phyloP scores from a whole-genome alignment of 2,329 filamentous ascomycete genomes.

The Penicillium brevicompactum region DNA sequence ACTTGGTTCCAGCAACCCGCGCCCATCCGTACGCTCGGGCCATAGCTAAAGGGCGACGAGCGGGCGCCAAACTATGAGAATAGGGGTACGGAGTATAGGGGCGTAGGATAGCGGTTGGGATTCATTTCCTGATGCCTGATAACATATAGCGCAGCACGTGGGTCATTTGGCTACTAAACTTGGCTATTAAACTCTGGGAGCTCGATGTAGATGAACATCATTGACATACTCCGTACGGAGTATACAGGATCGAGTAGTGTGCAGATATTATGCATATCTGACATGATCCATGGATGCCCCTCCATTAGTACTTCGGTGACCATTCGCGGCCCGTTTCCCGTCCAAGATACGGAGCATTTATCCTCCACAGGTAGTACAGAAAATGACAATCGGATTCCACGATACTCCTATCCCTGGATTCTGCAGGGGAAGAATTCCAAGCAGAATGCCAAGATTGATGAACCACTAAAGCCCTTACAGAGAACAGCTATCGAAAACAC shows the following conservation, averaged over 20 bases:
- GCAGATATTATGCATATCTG: neutral
- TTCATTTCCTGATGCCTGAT: neutral
- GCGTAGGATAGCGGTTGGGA: neutral
- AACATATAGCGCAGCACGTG: neutral
- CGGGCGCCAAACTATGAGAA: conserved; percentile 30
- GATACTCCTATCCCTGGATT: neutral
- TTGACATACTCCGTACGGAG: no score
- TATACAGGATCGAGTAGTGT: no score
- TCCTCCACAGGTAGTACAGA: no score
- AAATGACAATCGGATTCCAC: neutral
- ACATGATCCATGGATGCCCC: no score
- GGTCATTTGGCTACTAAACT: neutral
- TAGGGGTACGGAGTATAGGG: neutral
- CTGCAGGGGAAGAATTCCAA: neutral
- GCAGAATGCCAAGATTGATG: conserved; percentile 1
- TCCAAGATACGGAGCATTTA: no score
- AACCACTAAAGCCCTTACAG: conserved; percentile 2
- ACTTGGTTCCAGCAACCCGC: conserved; percentile 46
- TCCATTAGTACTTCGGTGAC: no score
- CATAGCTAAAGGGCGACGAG: conserved; percentile 32
- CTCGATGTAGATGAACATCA: no score
- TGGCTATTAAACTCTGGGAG: neutral
- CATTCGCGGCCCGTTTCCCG: no score
- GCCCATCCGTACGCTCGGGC: conserved; percentile 47
- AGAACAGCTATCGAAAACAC: neutral